Percentiles rank a stretch among this genome's conserved stretches.
Evolutionary conservation across 805 yeast genomes (phyloP).

Genomic region (Candida ficus): DNA sequence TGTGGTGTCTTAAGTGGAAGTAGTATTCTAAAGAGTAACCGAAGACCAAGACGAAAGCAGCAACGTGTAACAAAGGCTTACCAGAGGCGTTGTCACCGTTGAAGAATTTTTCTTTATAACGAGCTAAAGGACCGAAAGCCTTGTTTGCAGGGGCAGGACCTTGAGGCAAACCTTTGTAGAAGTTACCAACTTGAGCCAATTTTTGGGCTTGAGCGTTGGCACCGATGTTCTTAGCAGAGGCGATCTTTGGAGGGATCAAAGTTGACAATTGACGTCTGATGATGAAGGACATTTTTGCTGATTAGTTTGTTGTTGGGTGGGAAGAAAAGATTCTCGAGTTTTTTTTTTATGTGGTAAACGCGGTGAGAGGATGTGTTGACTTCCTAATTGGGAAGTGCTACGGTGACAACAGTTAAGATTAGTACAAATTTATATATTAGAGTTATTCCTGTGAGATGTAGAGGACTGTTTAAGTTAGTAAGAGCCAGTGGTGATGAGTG

Average conservation of each 20-base stretch:
- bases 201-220: slow-evolving; percentile 96
- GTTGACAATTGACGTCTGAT: slow-evolving; percentile 92
- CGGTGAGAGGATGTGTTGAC: slow-evolving; percentile 4
- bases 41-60: slow-evolving; percentile 57
- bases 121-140: slow-evolving; percentile 63
- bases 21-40: slow-evolving; percentile 94
- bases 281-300: slow-evolving; percentile 63
- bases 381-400: slow-evolving; percentile 8
- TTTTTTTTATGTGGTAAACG: not conserved
- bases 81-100: slow-evolving; percentile 82
- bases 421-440: no score
- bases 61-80: slow-evolving; percentile 75
- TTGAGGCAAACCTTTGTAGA: slow-evolving; percentile 94
- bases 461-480: slow-evolving; percentile 18
- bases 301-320: slow-evolving; percentile 1
- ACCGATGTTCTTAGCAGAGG: slow-evolving; percentile 92
- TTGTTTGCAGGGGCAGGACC: slow-evolving; percentile 78
- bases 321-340: not conserved
- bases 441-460: slow-evolving; percentile 22
- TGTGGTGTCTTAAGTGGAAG: slow-evolving; percentile 73
- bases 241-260: slow-evolving; percentile 97
- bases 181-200: slow-evolving; percentile 89
- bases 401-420: no score
- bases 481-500: no score
- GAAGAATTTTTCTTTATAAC: slow-evolving; percentile 82